Conservation (phyloP, 768 basidiomycete species). For the Mycena floridula region DNA sequence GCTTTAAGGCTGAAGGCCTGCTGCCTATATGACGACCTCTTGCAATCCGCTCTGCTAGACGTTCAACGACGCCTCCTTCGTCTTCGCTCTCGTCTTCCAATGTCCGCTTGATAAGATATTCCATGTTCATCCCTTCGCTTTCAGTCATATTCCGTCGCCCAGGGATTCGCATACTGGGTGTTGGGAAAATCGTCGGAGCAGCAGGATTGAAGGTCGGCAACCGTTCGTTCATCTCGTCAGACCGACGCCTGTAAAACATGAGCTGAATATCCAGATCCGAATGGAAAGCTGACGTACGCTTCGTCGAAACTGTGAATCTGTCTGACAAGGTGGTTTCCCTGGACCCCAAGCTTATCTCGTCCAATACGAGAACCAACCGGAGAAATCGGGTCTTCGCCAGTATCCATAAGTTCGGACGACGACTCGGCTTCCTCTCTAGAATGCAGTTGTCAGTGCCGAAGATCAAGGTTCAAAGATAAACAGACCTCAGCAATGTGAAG, state of each 20-base stretch:
- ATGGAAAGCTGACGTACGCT: conserved; percentile 43
- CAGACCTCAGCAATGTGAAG: conserved; percentile 83
- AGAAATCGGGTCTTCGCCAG: conserved; percentile 21
- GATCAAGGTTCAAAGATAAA: conserved; percentile 6
- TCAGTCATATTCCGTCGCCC: conserved; percentile 24
- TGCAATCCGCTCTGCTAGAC: conserved; percentile 59
- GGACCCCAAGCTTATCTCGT: conserved; percentile 56
- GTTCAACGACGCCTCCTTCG: conserved; percentile 48
- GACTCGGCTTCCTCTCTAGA: conserved; percentile 75
- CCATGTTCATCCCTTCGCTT: conserved; percentile 47
- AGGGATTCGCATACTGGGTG: conserved; percentile 53
- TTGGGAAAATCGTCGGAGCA: conserved; percentile 37
- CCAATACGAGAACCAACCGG: conserved; percentile 25
- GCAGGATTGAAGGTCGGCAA: conserved; percentile 49
- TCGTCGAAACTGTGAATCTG: conserved; percentile 71
- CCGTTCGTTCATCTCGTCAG: conserved; percentile 71
- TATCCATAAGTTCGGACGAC: conserved; percentile 55
- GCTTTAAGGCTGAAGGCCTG: conserved; percentile 50
- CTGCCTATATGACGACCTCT: conserved; percentile 38
- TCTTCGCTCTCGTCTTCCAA: conserved; percentile 52
- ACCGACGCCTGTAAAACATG: conserved; percentile 47
- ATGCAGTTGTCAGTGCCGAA: not conserved
- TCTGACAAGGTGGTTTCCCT: conserved; percentile 50
- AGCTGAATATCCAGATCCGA: conserved; percentile 1
- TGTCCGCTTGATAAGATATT: conserved; percentile 56